Base-by-base conservation (phyloP, 371 early-diverging fungal species). In the Syncephalastrum contaminatum region DNA sequence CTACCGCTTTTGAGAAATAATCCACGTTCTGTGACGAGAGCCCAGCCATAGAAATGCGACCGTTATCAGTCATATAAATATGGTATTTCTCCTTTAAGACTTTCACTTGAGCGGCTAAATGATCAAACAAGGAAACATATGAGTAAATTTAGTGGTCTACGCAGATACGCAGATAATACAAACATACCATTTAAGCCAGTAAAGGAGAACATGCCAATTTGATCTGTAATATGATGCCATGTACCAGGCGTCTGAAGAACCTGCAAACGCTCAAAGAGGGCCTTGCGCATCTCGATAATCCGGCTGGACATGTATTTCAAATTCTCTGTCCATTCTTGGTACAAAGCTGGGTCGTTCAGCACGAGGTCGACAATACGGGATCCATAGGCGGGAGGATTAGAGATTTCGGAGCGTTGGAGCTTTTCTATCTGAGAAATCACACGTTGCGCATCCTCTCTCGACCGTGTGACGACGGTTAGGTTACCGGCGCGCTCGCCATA, bases 191-290 rank as follows among this genome's bases (percentile, higher is more conserved):
- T 83, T 40, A 96, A 71, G 12, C 98, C 98, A 4, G 98, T 96
- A 75, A 86, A 97, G 4, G 89, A 87, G 65, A 97, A 97, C 98
- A 97, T 97, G 66, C 98, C 96, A 61, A 96, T 95, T 75, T 96
- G 96, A 53, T 89, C 85, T 14, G 86, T 75, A 63, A 96, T 94
- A 61, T 97, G 96, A 62, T 91, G 77, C 96, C 98, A 97, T 22
- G 83, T 86, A 27, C 96, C 98, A 15, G 96, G 96, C 4, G 98
- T 95, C 39, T 82, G 66, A 39, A 92, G 71, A 16, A 79, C 71
- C 4, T 60, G 65, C 54, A 96, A 72, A 36, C 80, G 72, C 15
- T 81, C 72, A 19, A 74, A 79, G 24, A 95, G 75, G 18, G 69
- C 70, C 51, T 82, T 60, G 67, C 96, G 88, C 96, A 96, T 96